Percentiles rank a stretch among this genome's conserved stretches.
Evolutionary conservation across 371 early-diverging fungal genomes (phyloP).

Genomic region (Actinomortierella ambigua): DNA sequence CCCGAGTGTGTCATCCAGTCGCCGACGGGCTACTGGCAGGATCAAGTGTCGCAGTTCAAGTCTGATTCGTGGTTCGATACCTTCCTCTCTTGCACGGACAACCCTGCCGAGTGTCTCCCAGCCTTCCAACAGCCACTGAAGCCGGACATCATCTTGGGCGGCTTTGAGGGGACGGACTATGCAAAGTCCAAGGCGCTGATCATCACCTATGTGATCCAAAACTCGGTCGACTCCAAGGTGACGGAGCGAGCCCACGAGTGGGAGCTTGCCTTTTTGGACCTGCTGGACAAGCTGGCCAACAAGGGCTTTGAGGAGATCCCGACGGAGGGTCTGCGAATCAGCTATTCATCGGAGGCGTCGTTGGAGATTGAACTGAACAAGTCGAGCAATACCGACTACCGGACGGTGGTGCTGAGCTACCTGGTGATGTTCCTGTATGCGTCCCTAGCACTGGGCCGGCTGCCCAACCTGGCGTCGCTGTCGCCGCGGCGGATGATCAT

Average conservation of each 20-base stretch:
- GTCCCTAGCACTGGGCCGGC: conserved; percentile 67
- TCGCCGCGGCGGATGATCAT: conserved; percentile 55
- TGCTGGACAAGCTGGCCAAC: conserved; percentile 48
- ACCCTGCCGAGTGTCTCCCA: conserved; percentile 68
- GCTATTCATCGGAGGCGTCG: conserved; percentile 76
- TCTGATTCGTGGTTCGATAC: conserved; percentile 51
- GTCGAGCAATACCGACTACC: conserved; percentile 69
- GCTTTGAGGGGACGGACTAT: conserved; percentile 55
- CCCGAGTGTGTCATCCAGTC: conserved; percentile 75
- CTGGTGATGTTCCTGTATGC: conserved; percentile 79
- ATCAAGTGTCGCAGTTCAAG: conserved; percentile 57
- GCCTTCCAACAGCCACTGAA: conserved; percentile 70
- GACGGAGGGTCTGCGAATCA: conserved; percentile 54
- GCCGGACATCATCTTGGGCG: conserved; percentile 74
- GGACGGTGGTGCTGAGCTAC: conserved; percentile 69
- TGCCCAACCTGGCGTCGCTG: conserved; percentile 24
- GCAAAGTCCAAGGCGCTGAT: conserved; percentile 60
- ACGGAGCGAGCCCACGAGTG: conserved; percentile 61
- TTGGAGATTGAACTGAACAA: conserved; percentile 72
- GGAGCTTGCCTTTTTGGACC: conserved; percentile 59
- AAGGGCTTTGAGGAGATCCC: conserved; percentile 34
- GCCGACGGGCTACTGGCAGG: conserved; percentile 76
- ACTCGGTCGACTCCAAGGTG: conserved; percentile 54
- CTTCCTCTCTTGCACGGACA: conserved; percentile 55
- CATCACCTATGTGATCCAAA: conserved; percentile 69